Percentiles rank a stretch among this genome's conserved stretches.
These are phyloP conservation scores for Pseudocercospora vitis DNA, from an alignment of 2,329 filamentous ascomycete genomes.

Conservation along the genomic window DNA sequence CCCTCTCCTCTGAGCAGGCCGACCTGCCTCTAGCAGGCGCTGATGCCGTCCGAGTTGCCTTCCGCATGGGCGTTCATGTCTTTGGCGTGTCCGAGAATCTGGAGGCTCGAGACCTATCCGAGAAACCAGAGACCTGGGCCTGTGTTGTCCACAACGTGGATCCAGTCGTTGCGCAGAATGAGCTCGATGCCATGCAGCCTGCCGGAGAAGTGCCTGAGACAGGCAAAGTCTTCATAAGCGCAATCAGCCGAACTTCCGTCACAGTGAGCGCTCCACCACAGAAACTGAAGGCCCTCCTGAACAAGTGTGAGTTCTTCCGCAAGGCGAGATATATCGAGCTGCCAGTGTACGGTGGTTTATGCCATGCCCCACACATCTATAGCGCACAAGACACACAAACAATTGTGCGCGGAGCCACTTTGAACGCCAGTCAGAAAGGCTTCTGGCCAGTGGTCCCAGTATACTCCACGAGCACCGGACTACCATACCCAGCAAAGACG, in stretches of 20 bases:
- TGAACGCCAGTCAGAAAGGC: conserved; percentile 8
- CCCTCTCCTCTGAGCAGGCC: conserved; percentile 42
- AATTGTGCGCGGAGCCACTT: conserved; percentile 28
- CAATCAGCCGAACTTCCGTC: conserved; percentile 31
- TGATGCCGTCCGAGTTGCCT: conserved; percentile 46
- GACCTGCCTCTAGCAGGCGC: conserved; percentile 47
- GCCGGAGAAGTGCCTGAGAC: conserved; percentile 19
- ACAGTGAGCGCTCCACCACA: conserved; percentile 38
- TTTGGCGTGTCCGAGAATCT: conserved; percentile 46
- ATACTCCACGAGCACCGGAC: conserved; percentile 38
- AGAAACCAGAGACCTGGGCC: conserved; percentile 44
- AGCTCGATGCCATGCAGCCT: conserved; percentile 40
- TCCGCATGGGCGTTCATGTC: conserved; percentile 50
- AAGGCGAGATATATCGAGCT: conserved; percentile 27
- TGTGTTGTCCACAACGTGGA: conserved; percentile 43
- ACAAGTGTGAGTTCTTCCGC: conserved; percentile 29
- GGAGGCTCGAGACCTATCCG: conserved; percentile 36
- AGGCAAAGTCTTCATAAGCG: conserved; percentile 34
- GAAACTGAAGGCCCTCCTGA: conserved; percentile 31
- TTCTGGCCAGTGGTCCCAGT: conserved; percentile 32
- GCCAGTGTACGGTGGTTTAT: conserved; percentile 34
- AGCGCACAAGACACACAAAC: conserved; percentile 30
- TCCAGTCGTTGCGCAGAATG: conserved; percentile 38
- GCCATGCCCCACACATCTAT: conserved; percentile 37
- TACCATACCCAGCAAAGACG: conserved; percentile 31